Conservation (phyloP, 345 rosid species). For the Populus tremula region DNA sequence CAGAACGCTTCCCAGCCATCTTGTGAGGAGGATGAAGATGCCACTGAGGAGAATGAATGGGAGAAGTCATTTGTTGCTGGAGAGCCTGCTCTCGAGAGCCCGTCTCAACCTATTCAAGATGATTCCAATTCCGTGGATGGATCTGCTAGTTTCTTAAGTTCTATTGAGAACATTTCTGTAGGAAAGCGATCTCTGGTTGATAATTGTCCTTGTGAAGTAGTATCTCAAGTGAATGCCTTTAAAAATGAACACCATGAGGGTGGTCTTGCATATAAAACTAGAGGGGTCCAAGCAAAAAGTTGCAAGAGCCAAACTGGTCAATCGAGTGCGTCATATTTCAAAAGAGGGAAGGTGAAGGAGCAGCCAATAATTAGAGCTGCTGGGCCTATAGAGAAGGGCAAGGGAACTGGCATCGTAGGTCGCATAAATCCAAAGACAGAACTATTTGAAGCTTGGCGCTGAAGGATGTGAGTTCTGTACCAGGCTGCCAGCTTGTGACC, state of each 20-base stretch:
- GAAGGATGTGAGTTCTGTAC: constrained; percentile 23
- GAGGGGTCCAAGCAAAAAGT: constrained; percentile 11
- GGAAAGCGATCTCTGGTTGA: constrained; percentile 31
- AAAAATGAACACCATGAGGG: constrained; percentile 26
- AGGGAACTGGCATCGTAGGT: constrained; percentile 41
- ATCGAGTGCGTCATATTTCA: constrained; percentile 22
- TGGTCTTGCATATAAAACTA: constrained; percentile 14
- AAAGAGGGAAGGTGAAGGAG: constrained; percentile 40
- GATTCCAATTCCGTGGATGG: constrained; percentile 34
- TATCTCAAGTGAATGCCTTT: constrained; percentile 33
- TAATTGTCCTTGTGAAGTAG: constrained; percentile 38
- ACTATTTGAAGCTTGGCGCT: constrained; percentile 78
- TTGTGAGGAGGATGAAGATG: constrained; percentile 32
- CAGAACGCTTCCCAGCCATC: constrained; percentile 43
- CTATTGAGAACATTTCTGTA: constrained; percentile 44
- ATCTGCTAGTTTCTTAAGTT: constrained; percentile 34
- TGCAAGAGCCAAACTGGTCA: constrained; percentile 27
- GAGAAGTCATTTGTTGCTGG: constrained; percentile 25
- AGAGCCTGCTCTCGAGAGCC: constrained; percentile 41
- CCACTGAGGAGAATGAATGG: constrained; percentile 23
- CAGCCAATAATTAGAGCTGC: constrained; percentile 26
- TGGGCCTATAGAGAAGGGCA: constrained; percentile 33
- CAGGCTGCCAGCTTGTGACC: neutral
- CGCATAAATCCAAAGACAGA: constrained; percentile 61
- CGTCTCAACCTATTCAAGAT: constrained; percentile 30